A percentile compares a stretch with the other conserved stretches of the same genome.
phyloP scores from a whole-genome alignment of 306 rosid genomes.

The Glycine tomentella region DNA sequence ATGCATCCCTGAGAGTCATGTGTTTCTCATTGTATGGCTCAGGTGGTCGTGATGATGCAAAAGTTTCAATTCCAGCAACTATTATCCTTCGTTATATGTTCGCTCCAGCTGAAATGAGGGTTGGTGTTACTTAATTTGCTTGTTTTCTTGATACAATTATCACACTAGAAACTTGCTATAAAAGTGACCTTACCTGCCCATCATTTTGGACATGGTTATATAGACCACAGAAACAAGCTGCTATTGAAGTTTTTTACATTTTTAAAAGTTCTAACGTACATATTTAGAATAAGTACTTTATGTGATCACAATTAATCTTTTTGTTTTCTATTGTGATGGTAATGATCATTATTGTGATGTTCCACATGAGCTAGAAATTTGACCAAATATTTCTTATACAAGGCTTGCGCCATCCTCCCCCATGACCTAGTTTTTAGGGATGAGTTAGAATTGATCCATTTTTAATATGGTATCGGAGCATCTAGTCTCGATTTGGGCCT shows the following conservation, averaged over 20 bases:
- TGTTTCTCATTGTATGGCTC: slow-evolving; percentile 40
- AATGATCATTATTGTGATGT: not conserved
- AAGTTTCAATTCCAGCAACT: slow-evolving; percentile 81
- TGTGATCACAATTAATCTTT: slow-evolving; percentile 3
- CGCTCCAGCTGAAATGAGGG: slow-evolving; percentile 88
- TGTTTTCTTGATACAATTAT: slow-evolving; percentile 38
- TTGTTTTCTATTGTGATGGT: not conserved
- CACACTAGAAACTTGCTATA: slow-evolving; percentile 34
- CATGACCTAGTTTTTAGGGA: too few species aligned
- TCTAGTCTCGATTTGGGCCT: too few species aligned
- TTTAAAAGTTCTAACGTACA: not conserved
- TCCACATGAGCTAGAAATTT: too few species aligned
- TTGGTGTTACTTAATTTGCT: slow-evolving; percentile 44
- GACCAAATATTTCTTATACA: too few species aligned
- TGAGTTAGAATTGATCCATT: too few species aligned
- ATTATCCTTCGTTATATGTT: slow-evolving; percentile 88
- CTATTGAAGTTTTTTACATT: slow-evolving; percentile 9
- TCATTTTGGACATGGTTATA: slow-evolving; percentile 30
- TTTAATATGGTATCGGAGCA: too few species aligned
- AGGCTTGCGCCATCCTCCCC: too few species aligned
- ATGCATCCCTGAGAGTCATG: slow-evolving; percentile 40
- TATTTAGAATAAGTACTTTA: slow-evolving; percentile 13
- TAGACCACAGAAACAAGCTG: slow-evolving; percentile 25
- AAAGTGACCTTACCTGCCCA: slow-evolving; percentile 12
- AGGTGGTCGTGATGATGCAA: slow-evolving; percentile 95